These are phyloP conservation scores for Trametopsis cervina DNA, from an alignment of 768 basidiomycete genomes.

Conservation along the genomic window DNA sequence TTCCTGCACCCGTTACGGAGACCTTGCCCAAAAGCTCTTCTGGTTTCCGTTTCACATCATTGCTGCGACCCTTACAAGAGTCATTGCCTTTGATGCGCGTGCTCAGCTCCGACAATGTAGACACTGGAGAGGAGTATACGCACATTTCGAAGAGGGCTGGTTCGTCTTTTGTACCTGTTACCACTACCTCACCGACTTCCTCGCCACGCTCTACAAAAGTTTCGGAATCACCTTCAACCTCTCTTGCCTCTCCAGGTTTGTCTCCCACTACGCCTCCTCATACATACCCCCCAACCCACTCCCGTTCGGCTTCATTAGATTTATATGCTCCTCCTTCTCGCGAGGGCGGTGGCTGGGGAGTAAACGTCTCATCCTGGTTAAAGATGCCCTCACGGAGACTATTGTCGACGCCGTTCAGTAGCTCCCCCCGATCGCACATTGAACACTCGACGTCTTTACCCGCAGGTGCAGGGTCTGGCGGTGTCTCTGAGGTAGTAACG, in stretches of 20 bases:
- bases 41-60: constrained; percentile 54
- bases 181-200: constrained; percentile 34
- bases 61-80: constrained; percentile 67
- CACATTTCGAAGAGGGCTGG: constrained; percentile 54
- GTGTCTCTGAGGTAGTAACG: constrained; percentile 59
- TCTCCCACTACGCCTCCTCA: constrained; percentile 34
- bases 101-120: constrained; percentile 24
- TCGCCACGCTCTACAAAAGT: constrained; percentile 12
- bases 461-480: constrained; percentile 23
- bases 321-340: constrained; percentile 44
- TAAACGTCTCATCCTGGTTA: constrained; percentile 70
- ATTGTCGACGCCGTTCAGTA: constrained; percentile 14
- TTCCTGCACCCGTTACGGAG: constrained; percentile 22
- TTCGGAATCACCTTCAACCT: constrained; percentile 12
- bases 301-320: constrained; percentile 36
- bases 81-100: constrained; percentile 31
- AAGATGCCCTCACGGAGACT: constrained; percentile 28
- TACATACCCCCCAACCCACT: constrained; percentile 76
- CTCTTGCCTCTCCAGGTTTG: constrained; percentile 23
- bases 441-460: constrained; percentile 19
- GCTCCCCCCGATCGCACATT: constrained; percentile 1
- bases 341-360: constrained; percentile 45
- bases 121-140: constrained; percentile 58
- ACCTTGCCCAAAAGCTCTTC: constrained; percentile 22
- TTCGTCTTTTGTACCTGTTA: constrained; percentile 54